These are phyloP conservation scores for Pharnaceum exiguum DNA, from an alignment of 148 eudicot species.

Conservation along the genomic window DNA sequence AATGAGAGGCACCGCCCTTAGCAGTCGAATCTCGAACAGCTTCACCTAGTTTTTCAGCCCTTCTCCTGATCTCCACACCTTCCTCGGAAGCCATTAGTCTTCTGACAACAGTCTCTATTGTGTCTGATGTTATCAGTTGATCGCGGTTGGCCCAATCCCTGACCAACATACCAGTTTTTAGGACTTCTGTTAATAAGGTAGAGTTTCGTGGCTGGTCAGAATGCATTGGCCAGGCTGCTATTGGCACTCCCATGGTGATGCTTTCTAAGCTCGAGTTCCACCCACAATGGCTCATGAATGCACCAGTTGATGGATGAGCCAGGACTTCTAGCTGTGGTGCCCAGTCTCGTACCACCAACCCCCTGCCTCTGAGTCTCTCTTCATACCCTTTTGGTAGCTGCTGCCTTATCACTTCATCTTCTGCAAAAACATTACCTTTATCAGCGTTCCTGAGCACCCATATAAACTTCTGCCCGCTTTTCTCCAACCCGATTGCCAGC, in stretches of 20 bases:
- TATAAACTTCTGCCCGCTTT: constrained; percentile 36
- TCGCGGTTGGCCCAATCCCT: constrained; percentile 26
- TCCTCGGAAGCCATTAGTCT: constrained; percentile 26
- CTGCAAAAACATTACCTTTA: neutral
- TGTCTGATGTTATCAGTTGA: constrained; percentile 13
- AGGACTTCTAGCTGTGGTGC: constrained; percentile 48
- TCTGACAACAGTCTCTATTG: constrained; percentile 19
- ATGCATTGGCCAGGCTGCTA: constrained; percentile 48
- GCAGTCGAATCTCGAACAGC: constrained; percentile 12
- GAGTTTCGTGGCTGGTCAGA: constrained; percentile 46
- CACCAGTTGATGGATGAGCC: constrained; percentile 33
- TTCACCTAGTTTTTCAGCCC: constrained; percentile 21
- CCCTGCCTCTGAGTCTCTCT: constrained; percentile 29
- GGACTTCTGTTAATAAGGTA: constrained; percentile 16
- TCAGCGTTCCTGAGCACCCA: constrained; percentile 36
- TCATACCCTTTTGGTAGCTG: constrained; percentile 43
- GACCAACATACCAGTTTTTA: constrained; percentile 27
- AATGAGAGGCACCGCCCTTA: constrained; percentile 29
- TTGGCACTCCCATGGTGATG: constrained; percentile 43
- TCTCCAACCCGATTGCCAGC: constrained; percentile 44
- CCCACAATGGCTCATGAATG: constrained; percentile 47
- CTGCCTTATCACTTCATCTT: constrained; percentile 4
- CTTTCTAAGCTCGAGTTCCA: constrained; percentile 60
- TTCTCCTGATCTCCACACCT: constrained; percentile 33
- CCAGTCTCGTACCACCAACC: constrained; percentile 43